Base-by-base conservation (phyloP, 192 early-diverging fungal species). In the Chytriomyces sp. region DNA sequence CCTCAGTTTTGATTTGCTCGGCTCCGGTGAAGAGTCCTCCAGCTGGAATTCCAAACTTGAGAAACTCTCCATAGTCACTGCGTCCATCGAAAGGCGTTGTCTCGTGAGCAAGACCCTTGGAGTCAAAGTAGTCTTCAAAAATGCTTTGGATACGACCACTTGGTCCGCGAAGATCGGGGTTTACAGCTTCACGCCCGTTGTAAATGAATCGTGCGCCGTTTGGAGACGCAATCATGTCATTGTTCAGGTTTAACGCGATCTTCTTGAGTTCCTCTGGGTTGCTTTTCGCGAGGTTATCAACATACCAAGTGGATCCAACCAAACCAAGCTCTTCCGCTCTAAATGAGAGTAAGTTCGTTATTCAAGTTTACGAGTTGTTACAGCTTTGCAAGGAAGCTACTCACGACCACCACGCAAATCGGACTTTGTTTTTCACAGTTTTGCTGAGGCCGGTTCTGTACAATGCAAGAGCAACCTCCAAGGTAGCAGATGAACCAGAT, bases 401-500 rank as follows among this genome's bases (percentile, higher is more conserved):
- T 59, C 35, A 35, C 35, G 35, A 35, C 76, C 80, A 83, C 80
- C 82, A 86, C 7, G 78, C 75, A 68, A 84, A 86, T 13, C 80
- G 75, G 35, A 82, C 69, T 57, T 81, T 81, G 65, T 83, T 77
- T 9, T 72, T 72, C 24, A 77, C 74, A 10, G 74, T 80, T 45
- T 74, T 75, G 77, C 65, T 57, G 24, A 85, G 77, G 18, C 76
- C 80, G 5, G 64, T 66, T 6, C 60, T n/a, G 73, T 81, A 57
- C 48, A 84, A 64, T 18, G 67, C 11, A 8, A 73, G 68, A 20
- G 83, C 83, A 13, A 84, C 45, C 72, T 85, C 81, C 9, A 86
- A 65, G 13, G 83, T 84, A 28, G 81, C 80, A 28, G 76, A 50
- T 61, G 79, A 61, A 11, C 86, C 86, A 16, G 86, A 87, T 11